These are phyloP conservation scores for Saccharomycopsis phalli DNA, from an alignment of 1,139 yeast species.

Conservation along the genomic window DNA sequence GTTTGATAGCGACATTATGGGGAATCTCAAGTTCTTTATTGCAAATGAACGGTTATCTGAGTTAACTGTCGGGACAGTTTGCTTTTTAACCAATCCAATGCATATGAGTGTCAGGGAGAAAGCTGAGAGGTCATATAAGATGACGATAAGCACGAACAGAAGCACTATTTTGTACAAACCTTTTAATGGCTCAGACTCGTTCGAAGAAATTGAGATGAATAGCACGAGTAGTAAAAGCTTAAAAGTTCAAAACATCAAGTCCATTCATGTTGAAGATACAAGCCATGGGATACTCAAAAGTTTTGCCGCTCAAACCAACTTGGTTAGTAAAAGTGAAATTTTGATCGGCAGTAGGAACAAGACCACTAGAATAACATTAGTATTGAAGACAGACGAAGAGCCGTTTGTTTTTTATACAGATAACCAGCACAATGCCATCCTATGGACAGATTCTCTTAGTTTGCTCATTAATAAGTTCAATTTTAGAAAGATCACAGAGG, in stretches of 20 bases:
- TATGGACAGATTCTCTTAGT: slow-evolving; percentile 12
- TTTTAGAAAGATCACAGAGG: slow-evolving; percentile 5
- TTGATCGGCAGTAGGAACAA: slow-evolving; percentile 1
- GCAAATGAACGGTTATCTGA: slow-evolving; percentile 10
- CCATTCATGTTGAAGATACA: slow-evolving; percentile 2
- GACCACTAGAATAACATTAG: slow-evolving; percentile 1
- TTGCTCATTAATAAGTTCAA: slow-evolving; percentile 6
- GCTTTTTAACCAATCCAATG: slow-evolving; percentile 4
- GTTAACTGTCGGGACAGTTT: slow-evolving; percentile 7
- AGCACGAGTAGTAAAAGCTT: slow-evolving; percentile 1
- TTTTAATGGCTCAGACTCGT: neutral
- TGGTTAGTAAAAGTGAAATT: neutral
- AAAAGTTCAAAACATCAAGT: slow-evolving; percentile 5
- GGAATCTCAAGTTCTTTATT: slow-evolving; percentile 11
- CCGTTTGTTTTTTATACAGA: slow-evolving; percentile 7
- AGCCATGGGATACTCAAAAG: neutral
- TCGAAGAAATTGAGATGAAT: slow-evolving; percentile 6
- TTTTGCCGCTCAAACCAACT: neutral
- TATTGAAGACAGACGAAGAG: neutral
- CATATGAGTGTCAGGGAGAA: neutral
- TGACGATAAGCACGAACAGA: slow-evolving; percentile 8
- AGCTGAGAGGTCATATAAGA: neutral
- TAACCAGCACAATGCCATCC: slow-evolving; percentile 6
- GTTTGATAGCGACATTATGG: slow-evolving; percentile 3
- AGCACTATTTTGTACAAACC: slow-evolving; percentile 3